These are phyloP conservation scores for Ophiorrhiza pumila DNA, from an alignment of 257 asterid species.

Conservation along the genomic window DNA sequence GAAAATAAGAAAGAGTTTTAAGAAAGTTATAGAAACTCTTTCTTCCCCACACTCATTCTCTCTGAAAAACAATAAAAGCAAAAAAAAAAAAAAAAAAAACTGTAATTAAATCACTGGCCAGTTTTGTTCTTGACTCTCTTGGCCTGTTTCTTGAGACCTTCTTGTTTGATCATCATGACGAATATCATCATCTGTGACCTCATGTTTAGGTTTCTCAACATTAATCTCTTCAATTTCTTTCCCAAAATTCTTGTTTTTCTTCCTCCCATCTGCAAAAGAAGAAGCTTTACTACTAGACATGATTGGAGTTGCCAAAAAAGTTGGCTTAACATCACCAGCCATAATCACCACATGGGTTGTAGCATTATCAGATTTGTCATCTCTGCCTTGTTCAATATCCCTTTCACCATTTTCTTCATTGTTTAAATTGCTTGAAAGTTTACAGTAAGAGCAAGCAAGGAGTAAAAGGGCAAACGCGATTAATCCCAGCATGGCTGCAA, in stretches of 20 bases:
- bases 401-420: constrained; percentile 23
- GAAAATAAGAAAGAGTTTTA: not conserved
- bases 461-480: constrained; percentile 66
- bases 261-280: constrained; percentile 17
- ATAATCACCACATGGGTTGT: constrained; percentile 46
- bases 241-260: constrained; percentile 9
- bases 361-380: constrained; percentile 23
- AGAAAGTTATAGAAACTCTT: not conserved
- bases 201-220: constrained; percentile 13
- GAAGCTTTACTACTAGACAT: constrained; percentile 24
- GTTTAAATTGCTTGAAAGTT: constrained; percentile 27
- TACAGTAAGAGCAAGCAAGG: constrained; percentile 70
- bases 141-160: constrained; percentile 16
- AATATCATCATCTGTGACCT: constrained; percentile 10
- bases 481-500: constrained; percentile 56
- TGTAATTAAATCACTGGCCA: constrained; percentile 16
- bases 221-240: constrained; percentile 6
- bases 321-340: constrained; percentile 65
- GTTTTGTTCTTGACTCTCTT: constrained; percentile 26
- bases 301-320: constrained; percentile 58
- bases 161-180: constrained; percentile 16
- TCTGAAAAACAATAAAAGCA: constrained; percentile 5
- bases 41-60: not conserved
- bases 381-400: constrained; percentile 3
- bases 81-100: too few species aligned